Evolutionary conservation across 345 rosid species (phyloP), one percentile per base, ranked within the genome.

Genomic region (Melastoma malabathricum): DNA sequence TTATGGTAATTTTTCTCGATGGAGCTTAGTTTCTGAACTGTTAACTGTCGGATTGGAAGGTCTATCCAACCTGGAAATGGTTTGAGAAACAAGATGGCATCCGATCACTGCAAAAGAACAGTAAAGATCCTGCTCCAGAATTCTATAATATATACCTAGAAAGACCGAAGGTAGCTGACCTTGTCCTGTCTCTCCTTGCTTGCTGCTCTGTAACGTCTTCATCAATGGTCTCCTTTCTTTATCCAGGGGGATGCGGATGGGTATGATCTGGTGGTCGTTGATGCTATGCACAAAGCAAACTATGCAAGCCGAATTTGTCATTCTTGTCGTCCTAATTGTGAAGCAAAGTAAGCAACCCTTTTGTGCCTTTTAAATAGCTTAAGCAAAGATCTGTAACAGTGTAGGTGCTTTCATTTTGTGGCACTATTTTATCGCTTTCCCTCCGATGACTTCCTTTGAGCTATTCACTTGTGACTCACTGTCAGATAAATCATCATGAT

Each of bases 31-130:
- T 22, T 22, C 25, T 22, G 7, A 31, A 31, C 38, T 31, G 38
- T 31, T 2, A 31, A 15, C 15, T 47, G 18, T 18, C 13, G 12
- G 41, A 62, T 63, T 68, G 45, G 51, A 59, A 93, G 99, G 97
- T 93, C 63, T 93, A 93, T 70, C 99, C 99, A 60, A 94, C 87
- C 34, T 93, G 99, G 99, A 93, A 81, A 74, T 93, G 99, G 99
- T 88, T 74, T 59, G 99, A 93, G 79, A 93, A 93, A 82, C 99
- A 93, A 75, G 99, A 93, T 78, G 99, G 97, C 47, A 93, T 93
- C 55, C 89, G 97, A 50, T 81, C 86, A 53, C 71, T 93, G 65
- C 99, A 93, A 71, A 85, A 88, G 70, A 81, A 88, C 68, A 88
- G 64, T 61, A 78, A 87, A 57, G 99, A 93, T 56, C 98, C 96